Conservation (phyloP, 179 eudicot genomes). For the Spinacia oleracea region DNA sequence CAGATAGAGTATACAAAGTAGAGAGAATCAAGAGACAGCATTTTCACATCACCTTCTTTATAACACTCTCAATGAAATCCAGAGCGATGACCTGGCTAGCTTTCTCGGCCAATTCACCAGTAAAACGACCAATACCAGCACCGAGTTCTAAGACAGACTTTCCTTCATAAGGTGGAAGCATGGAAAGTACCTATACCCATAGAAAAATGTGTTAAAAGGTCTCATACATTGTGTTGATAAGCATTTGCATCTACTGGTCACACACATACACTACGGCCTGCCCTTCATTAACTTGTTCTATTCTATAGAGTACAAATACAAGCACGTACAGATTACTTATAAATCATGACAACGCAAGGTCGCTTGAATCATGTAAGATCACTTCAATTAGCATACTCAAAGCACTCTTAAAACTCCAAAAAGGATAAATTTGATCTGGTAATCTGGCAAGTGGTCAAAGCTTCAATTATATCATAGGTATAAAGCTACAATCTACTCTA, state of each 20-base stretch:
- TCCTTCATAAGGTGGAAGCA: slow-evolving; percentile 87
- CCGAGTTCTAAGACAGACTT: slow-evolving; percentile 89
- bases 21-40: background rate
- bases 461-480: too few species aligned
- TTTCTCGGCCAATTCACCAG: slow-evolving; percentile 78
- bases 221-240: background rate
- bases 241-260: background rate
- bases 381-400: background rate
- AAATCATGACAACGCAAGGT: background rate
- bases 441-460: too few species aligned
- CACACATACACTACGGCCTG: background rate
- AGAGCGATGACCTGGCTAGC: slow-evolving; percentile 77
- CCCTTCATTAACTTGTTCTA: background rate
- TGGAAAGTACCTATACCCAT: slow-evolving; percentile 57
- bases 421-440: background rate
- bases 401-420: background rate
- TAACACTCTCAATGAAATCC: slow-evolving; percentile 85
- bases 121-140: slow-evolving; percentile 98
- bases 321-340: too few species aligned
- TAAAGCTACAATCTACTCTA: too few species aligned
- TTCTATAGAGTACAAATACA: too few species aligned
- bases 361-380: background rate
- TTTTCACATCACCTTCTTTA: slow-evolving; percentile 62
- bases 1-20: background rate
- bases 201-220: background rate